Conservation (phyloP, 2,329 filamentous ascomycete genomes). For the Lachnellula arida region DNA sequence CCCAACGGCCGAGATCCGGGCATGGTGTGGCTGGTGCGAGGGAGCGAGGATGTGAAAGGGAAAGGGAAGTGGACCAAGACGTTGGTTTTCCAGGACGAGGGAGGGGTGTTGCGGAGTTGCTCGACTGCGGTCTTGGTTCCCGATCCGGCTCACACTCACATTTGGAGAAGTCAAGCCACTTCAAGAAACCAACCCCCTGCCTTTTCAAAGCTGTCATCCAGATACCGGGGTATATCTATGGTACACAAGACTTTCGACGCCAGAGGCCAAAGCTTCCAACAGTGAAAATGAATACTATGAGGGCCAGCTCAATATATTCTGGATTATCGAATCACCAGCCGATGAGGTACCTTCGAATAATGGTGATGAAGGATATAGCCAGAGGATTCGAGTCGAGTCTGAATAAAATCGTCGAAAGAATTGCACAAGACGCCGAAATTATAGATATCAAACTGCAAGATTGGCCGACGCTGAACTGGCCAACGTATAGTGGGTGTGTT, state of each 20-base stretch:
- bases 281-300: slow-evolving; percentile 13
- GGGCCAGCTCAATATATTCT: slow-evolving; percentile 34
- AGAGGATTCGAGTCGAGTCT: slow-evolving; percentile 48
- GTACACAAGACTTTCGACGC: slow-evolving; percentile 30
- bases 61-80: no score
- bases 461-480: slow-evolving; percentile 39
- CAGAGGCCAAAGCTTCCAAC: slow-evolving; percentile 16
- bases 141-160: slow-evolving; percentile 38
- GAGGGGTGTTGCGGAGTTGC: no score
- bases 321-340: slow-evolving; percentile 34
- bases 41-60: no score
- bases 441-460: slow-evolving; percentile 45
- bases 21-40: no score
- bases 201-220: slow-evolving; percentile 51
- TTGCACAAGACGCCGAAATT: slow-evolving; percentile 40
- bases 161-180: slow-evolving; percentile 39
- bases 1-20: no score
- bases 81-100: no score
- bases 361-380: slow-evolving; percentile 40
- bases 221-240: slow-evolving; percentile 48
- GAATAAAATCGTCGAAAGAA: slow-evolving; percentile 36
- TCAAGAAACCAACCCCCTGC: slow-evolving; percentile 46
- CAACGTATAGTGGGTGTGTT: slow-evolving; percentile 35
- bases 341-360: slow-evolving; percentile 40
- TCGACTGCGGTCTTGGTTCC: no score